Conservation (phyloP, 2,329 filamentous ascomycete genomes). For the Parastagonospora avenae region DNA sequence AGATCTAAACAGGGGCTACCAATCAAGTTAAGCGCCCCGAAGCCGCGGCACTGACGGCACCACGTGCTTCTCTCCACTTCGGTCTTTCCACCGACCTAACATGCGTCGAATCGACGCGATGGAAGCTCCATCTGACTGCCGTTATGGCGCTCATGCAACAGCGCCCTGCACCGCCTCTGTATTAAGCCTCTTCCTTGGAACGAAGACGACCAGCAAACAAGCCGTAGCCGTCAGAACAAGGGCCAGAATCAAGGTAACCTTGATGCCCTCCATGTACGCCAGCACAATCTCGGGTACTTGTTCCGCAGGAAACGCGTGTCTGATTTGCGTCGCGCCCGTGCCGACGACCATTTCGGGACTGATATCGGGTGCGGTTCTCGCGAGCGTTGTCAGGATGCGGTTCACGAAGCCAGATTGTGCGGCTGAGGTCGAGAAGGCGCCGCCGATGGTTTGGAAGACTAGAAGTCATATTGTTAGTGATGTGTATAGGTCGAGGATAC, state of each 20-base stretch:
- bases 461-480: background rate
- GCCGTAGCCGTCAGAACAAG: slow-evolving; percentile 1
- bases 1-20: no score
- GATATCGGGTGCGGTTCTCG: slow-evolving; percentile 37
- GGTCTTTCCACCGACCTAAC: no score
- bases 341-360: slow-evolving; percentile 38
- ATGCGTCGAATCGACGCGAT: no score
- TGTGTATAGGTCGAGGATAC: background rate
- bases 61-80: no score
- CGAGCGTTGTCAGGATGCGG: slow-evolving; percentile 16
- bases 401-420: slow-evolving; percentile 51
- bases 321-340: slow-evolving; percentile 49
- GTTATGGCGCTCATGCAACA: slow-evolving; percentile 1
- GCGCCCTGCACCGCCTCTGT: background rate
- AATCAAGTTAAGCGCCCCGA: no score
- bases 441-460: slow-evolving; percentile 48
- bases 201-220: slow-evolving; percentile 1
- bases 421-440: slow-evolving; percentile 49
- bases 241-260: slow-evolving; percentile 6
- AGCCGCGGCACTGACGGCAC: no score
- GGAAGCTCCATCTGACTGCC: no score
- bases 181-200: slow-evolving; percentile 4
- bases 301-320: slow-evolving; percentile 15
- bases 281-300: slow-evolving; percentile 7
- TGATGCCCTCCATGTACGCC: slow-evolving; percentile 17